These are phyloP conservation scores for Paraglomus brasilianum DNA, from an alignment of 192 early-diverging fungal genomes.

Conservation along the genomic window DNA sequence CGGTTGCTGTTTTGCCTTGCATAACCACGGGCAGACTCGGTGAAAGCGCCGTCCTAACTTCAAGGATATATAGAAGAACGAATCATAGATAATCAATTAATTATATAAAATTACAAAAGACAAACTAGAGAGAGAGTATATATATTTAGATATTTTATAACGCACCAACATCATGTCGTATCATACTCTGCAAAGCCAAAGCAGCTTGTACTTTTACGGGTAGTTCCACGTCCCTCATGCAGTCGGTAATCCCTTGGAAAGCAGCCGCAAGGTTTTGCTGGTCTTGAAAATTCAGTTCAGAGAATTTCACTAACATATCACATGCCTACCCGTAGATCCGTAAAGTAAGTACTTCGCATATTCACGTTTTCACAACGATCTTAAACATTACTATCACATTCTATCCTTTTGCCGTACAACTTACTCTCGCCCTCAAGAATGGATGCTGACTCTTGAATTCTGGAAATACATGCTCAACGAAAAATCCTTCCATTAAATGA, in stretches of 20 bases:
- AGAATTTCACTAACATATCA: conserved; percentile 55
- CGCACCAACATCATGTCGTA: conserved; percentile 65
- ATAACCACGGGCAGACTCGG: conserved; percentile 85
- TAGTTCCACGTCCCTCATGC: conserved; percentile 74
- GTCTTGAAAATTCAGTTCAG: conserved; percentile 61
- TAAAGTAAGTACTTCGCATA: too few relatives aligned
- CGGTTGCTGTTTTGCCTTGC: conserved; percentile 46
- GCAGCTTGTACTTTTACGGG: conserved; percentile 89
- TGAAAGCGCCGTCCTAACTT: conserved; percentile 69
- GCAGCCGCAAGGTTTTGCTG: conserved; percentile 50
- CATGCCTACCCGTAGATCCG: conserved; percentile 36
- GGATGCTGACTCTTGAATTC: conserved; percentile 84
- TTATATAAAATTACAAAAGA: not conserved
- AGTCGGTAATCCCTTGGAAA: conserved; percentile 55
- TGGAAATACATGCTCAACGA: conserved; percentile 83
- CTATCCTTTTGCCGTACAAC: too few relatives aligned
- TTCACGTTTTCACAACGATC: not conserved
- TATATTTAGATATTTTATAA: conserved; percentile 2
- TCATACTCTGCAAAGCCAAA: conserved; percentile 76
- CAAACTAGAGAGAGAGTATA: not conserved
- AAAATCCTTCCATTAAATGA: conserved; percentile 78
- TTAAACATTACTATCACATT: too few relatives aligned
- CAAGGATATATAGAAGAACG: conserved; percentile 7
- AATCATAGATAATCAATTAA: not conserved
- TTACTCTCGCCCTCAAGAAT: conserved; percentile 79